Percentiles rank a stretch among this genome's conserved stretches.
Conservation (phyloP, 176 grass and related monocot genomes). For the Zizania latifolia region DNA sequence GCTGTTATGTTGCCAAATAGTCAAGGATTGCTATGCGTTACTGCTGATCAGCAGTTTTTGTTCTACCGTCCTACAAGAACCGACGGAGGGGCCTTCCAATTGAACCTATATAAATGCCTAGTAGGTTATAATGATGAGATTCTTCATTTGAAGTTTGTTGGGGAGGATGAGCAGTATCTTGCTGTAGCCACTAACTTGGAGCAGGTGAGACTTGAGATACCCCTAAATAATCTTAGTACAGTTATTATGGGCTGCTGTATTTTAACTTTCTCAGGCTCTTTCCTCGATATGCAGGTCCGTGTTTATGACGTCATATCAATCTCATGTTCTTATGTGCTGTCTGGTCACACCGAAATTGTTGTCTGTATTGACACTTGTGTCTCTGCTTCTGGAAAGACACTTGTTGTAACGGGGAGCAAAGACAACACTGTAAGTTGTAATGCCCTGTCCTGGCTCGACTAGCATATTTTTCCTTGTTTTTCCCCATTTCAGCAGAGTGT, state of each 20-base stretch:
- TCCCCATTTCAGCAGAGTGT: neutral
- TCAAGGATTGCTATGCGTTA: conserved; percentile 67
- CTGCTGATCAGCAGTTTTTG: conserved; percentile 91
- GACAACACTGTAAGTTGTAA: conserved; percentile 70
- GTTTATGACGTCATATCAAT: conserved; percentile 84
- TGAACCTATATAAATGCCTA: conserved; percentile 69
- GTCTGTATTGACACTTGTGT: conserved; percentile 86
- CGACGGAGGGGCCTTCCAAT: conserved; percentile 43
- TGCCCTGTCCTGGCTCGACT: neutral
- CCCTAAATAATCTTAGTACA: neutral
- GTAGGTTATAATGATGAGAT: conserved; percentile 93
- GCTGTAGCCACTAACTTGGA: conserved; percentile 95
- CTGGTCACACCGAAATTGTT: conserved; percentile 89
- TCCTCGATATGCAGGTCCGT: conserved; percentile 46
- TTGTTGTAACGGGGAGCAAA: conserved; percentile 94
- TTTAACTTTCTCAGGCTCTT: conserved; percentile 22
- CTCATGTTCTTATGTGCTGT: conserved; percentile 86
- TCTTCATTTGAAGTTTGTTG: conserved; percentile 93
- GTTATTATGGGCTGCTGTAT: conserved; percentile 5
- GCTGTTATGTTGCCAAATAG: conserved; percentile 58
- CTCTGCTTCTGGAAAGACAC: conserved; percentile 48
- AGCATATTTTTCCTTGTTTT: neutral
- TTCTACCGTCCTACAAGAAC: conserved; percentile 57
- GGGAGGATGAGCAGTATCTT: conserved; percentile 75
- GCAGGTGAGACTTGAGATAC: conserved; percentile 61